These are phyloP conservation scores for Trifolium subterraneum DNA, from an alignment of 306 rosid genomes.

Conservation along the genomic window DNA sequence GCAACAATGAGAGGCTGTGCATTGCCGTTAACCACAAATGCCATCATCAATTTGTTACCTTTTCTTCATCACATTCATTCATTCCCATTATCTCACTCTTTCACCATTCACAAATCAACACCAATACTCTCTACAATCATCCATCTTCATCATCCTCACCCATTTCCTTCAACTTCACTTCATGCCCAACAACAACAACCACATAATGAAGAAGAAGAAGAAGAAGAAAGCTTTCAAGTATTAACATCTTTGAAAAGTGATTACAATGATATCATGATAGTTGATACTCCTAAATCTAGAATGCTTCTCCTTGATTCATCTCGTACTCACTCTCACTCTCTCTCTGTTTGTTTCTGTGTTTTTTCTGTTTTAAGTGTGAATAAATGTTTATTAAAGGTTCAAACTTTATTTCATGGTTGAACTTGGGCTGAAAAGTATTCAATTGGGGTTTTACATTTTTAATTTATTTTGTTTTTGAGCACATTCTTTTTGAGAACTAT, in stretches of 20 bases:
- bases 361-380: not conserved
- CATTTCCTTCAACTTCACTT: slow-evolving; percentile 32
- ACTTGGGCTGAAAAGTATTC: slow-evolving; percentile 12
- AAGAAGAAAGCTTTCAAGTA: slow-evolving; percentile 63
- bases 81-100: not conserved
- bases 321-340: slow-evolving; percentile 38
- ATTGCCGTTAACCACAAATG: slow-evolving; percentile 35
- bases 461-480: not conserved
- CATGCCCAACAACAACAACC: slow-evolving; percentile 25
- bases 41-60: not conserved
- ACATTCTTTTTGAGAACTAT: slow-evolving; percentile 6
- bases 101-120: slow-evolving; percentile 8
- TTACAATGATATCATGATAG: slow-evolving; percentile 74
- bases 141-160: slow-evolving; percentile 10
- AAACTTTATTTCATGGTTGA: slow-evolving; percentile 29
- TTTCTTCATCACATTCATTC: slow-evolving; percentile 7
- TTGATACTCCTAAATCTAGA: slow-evolving; percentile 71
- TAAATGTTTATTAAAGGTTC: slow-evolving; percentile 5
- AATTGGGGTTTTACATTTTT: slow-evolving; percentile 7
- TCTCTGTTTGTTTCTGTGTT: not conserved
- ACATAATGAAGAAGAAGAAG: slow-evolving; percentile 32
- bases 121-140: slow-evolving; percentile 3
- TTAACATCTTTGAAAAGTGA: slow-evolving; percentile 53
- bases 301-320: slow-evolving; percentile 84
- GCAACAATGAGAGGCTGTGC: slow-evolving; percentile 44